Conservation (phyloP, 805 yeast genomes). For the Lachancea waltii region DNA sequence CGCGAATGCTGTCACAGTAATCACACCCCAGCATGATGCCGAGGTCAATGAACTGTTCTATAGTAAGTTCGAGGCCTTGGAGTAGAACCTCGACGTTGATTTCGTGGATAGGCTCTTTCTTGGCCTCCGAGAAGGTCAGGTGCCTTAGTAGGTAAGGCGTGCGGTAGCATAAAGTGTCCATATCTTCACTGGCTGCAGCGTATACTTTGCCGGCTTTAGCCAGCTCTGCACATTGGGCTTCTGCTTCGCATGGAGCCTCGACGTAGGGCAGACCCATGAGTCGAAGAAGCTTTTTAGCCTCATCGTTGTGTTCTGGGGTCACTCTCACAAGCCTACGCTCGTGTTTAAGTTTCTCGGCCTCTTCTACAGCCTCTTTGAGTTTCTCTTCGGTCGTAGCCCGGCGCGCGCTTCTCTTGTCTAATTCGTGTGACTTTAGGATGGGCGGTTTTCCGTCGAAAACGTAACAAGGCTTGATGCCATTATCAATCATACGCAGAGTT, state of each 20-base stretch:
- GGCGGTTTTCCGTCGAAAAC: constrained; percentile 99
- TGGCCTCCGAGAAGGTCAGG: constrained; percentile 87
- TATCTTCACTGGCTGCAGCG: constrained; percentile 97
- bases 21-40: constrained; percentile 95
- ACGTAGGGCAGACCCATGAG: constrained; percentile 95
- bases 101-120: constrained; percentile 88
- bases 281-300: constrained; percentile 71
- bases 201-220: constrained; percentile 87
- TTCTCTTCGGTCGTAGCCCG: constrained; percentile 78
- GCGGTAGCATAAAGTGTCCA: constrained; percentile 93
- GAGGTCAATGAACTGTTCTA: constrained; percentile 74
- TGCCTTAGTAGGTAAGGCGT: constrained; percentile 82
- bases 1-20: constrained; percentile 90
- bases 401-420: constrained; percentile 74
- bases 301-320: constrained; percentile 85
- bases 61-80: constrained; percentile 69
- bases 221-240: constrained; percentile 93
- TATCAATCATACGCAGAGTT: constrained; percentile 80
- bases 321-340: constrained; percentile 89
- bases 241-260: constrained; percentile 97
- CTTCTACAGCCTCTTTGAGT: constrained; percentile 68
- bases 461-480: constrained; percentile 93
- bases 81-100: constrained; percentile 60
- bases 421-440: constrained; percentile 83
- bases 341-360: constrained; percentile 59